phyloP scores from a whole-genome alignment of 208 protist species.

The Trypanosoma lewisi region DNA sequence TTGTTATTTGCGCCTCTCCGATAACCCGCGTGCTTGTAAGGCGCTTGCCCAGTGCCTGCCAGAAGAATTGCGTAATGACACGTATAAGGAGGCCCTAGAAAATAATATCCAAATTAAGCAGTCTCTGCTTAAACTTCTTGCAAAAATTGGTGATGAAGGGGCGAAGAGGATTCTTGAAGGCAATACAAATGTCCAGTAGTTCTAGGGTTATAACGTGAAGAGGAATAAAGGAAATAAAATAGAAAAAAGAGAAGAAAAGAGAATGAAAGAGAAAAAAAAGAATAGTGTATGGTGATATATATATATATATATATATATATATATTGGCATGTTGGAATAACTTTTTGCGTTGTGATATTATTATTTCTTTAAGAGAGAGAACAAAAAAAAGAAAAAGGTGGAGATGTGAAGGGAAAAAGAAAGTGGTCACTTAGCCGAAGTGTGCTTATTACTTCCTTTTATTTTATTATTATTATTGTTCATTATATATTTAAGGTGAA shows the following conservation, averaged over 20 bases:
- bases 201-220: neutral
- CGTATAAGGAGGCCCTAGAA: slow-evolving; percentile 67
- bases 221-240: slow-evolving; percentile 1
- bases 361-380: too few species aligned
- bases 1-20: slow-evolving; percentile 97
- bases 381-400: too few species aligned
- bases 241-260: slow-evolving; percentile 7
- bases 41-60: slow-evolving; percentile 76
- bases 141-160: slow-evolving; percentile 80
- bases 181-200: slow-evolving; percentile 16
- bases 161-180: slow-evolving; percentile 47
- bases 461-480: neutral
- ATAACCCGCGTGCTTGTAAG: slow-evolving; percentile 89
- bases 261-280: slow-evolving; percentile 7
- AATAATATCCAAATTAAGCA: slow-evolving; percentile 71
- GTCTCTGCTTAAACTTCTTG: slow-evolving; percentile 75
- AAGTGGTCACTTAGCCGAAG: too few species aligned
- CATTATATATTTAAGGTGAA: neutral
- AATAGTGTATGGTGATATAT: neutral
- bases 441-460: neutral
- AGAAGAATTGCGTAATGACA: slow-evolving; percentile 82
- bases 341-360: too few species aligned
- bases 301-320: too few species aligned
- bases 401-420: too few species aligned
- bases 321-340: too few species aligned